Evolutionary conservation across 1,139 yeast genomes (phyloP).

Genomic region (Hyphopichia burtonii): DNA sequence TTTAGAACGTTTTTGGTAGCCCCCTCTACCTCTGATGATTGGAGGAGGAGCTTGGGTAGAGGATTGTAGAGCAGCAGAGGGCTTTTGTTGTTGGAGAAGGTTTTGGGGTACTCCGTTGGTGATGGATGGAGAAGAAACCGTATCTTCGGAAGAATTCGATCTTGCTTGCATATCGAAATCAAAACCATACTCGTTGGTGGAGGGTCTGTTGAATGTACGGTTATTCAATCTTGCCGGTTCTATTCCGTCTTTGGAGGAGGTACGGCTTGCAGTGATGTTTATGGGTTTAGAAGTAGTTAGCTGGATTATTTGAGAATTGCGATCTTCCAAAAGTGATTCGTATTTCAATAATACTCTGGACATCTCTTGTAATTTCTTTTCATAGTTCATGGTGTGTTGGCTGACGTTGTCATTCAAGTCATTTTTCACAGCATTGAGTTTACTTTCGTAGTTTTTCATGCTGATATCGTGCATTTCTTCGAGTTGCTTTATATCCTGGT

Average conservation of each 20-base stretch:
- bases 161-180: not conserved
- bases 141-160: conserved; percentile 1
- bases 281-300: conserved; percentile 44
- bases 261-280: conserved; percentile 28
- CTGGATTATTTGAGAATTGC: conserved; percentile 34
- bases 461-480: conserved; percentile 16
- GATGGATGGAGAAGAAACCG: conserved; percentile 1
- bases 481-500: conserved; percentile 14
- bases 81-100: not conserved
- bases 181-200: not conserved
- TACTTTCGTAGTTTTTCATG: conserved; percentile 21
- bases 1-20: conserved; percentile 48
- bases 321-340: conserved; percentile 38
- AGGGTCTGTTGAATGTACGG: not conserved
- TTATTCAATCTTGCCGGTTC: not conserved
- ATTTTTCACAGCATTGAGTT: conserved; percentile 22
- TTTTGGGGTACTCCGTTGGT: not conserved
- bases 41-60: conserved; percentile 17
- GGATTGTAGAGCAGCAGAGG: not conserved
- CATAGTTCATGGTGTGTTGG: conserved; percentile 22
- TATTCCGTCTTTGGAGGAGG: not conserved
- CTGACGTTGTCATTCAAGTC: conserved; percentile 25
- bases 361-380: conserved; percentile 33
- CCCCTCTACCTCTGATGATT: conserved; percentile 49
- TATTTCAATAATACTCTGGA: conserved; percentile 28